Evolutionary conservation across 768 basidiomycete species (phyloP).

Genomic region (Tricholoma sp.): DNA sequence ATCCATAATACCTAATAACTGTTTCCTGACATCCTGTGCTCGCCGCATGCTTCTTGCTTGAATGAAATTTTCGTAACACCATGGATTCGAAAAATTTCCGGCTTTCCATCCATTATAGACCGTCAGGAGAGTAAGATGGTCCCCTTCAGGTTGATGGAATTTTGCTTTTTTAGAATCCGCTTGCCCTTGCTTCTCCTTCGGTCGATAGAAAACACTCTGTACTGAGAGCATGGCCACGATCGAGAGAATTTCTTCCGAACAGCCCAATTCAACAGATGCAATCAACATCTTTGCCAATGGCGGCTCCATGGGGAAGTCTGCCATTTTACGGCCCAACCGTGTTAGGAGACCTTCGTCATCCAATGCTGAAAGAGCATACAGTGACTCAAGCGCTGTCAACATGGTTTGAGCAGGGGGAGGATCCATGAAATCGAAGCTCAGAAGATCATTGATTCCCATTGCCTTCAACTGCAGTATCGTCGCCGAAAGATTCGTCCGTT

Average conservation of each 20-base stretch:
- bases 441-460: conserved; percentile 97
- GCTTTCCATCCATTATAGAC: conserved; percentile 99
- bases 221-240: conserved; percentile 98
- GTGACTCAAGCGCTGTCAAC: conserved; percentile 90
- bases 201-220: conserved; percentile 94
- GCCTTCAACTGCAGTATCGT: conserved; percentile 97
- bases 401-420: conserved; percentile 96
- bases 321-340: conserved; percentile 95
- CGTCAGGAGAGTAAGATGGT: conserved; percentile 85
- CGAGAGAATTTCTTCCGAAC: conserved; percentile 96
- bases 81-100: conserved; percentile 94
- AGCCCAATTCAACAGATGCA: conserved; percentile 93
- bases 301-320: conserved; percentile 98
- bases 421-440: conserved; percentile 99
- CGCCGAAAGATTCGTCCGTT: conserved; percentile 85
- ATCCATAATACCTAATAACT: conserved; percentile 98
- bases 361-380: conserved; percentile 93
- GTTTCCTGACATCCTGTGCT: conserved; percentile 97
- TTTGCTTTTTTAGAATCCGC: conserved; percentile 99
- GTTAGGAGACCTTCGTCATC: conserved; percentile 97
- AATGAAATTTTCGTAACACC: conserved; percentile 99
- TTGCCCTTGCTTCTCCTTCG: conserved; percentile 99
- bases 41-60: conserved; percentile 96
- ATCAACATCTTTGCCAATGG: conserved; percentile 97
- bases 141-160: conserved; percentile 98